Conservation (phyloP, 805 yeast genomes). For the Babjeviella inositovora region DNA sequence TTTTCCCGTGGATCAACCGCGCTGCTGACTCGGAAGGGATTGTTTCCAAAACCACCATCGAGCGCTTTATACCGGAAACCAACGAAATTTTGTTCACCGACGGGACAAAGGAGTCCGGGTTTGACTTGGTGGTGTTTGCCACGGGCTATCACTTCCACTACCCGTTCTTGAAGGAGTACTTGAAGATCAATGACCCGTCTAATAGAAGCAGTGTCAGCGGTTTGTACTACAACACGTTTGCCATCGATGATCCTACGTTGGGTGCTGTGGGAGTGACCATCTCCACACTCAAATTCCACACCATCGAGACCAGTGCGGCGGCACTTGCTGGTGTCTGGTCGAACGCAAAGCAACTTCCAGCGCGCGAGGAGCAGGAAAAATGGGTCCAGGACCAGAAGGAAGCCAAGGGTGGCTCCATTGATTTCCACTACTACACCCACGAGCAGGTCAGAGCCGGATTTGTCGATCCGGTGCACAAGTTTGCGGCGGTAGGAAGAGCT, state of each 20-base stretch:
- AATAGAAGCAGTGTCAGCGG: constrained; percentile 12
- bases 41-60: constrained; percentile 11
- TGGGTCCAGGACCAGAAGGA: constrained; percentile 14
- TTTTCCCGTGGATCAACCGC: constrained; percentile 16
- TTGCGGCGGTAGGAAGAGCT: constrained; percentile 8
- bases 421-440: constrained; percentile 17
- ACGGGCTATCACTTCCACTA: constrained; percentile 34
- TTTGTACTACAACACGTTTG: constrained; percentile 25
- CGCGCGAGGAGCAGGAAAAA: constrained; percentile 16
- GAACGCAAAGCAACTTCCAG: constrained; percentile 18
- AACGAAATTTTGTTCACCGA: constrained; percentile 11
- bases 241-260: constrained; percentile 26
- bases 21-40: constrained; percentile 18
- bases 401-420: constrained; percentile 6
- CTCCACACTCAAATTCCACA: constrained; percentile 8
- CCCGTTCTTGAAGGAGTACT: constrained; percentile 18
- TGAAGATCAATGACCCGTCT: constrained; percentile 4
- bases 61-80: constrained; percentile 9
- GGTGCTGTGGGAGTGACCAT: constrained; percentile 22
- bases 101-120: constrained; percentile 11
- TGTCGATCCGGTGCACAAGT: constrained; percentile 8
- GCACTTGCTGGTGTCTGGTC: constrained; percentile 43
- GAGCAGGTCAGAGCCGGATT: constrained; percentile 7
- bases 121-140: constrained; percentile 26
- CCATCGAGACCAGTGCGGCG: constrained; percentile 34